Evolutionary conservation across 352 stramenopile species (phyloP).

Genomic region (Phytophthora pseudosyringae): DNA sequence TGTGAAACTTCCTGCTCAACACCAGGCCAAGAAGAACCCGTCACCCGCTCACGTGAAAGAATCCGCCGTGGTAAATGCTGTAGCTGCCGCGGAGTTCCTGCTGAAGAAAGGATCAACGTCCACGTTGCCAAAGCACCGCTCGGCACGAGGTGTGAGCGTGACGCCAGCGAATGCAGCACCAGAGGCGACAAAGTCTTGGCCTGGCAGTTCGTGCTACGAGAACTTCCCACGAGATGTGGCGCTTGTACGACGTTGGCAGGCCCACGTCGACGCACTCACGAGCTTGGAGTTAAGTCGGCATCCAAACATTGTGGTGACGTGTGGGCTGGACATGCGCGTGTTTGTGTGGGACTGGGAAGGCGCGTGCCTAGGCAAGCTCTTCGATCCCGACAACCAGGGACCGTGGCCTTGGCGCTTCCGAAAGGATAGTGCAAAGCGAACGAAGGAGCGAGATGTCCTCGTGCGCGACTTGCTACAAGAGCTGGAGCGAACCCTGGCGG

Average conservation of each 20-base stretch:
- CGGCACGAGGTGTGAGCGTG: slow-evolving; percentile 9
- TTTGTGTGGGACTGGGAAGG: slow-evolving; percentile 79
- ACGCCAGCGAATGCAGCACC: neutral
- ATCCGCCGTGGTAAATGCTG: slow-evolving; percentile 37
- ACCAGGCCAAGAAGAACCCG: neutral
- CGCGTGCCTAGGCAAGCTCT: slow-evolving; percentile 63
- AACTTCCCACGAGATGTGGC: slow-evolving; percentile 40
- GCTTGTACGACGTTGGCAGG: slow-evolving; percentile 52
- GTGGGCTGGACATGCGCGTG: slow-evolving; percentile 66
- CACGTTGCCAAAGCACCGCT: slow-evolving; percentile 5
- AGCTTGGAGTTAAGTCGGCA: slow-evolving; percentile 64
- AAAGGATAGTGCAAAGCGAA: slow-evolving; percentile 60
- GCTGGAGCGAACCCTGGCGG: slow-evolving; percentile 52
- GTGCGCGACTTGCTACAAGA: slow-evolving; percentile 50
- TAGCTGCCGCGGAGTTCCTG: slow-evolving; percentile 58
- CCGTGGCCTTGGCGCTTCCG: slow-evolving; percentile 57
- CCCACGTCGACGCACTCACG: slow-evolving; percentile 56
- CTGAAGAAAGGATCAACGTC: slow-evolving; percentile 26
- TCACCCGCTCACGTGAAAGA: slow-evolving; percentile 23
- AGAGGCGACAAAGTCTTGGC: slow-evolving; percentile 13
- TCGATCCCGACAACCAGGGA: slow-evolving; percentile 63
- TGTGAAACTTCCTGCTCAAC: slow-evolving; percentile 11
- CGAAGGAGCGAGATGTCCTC: slow-evolving; percentile 46
- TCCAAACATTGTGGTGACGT: slow-evolving; percentile 70
- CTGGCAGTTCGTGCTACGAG: slow-evolving; percentile 26